phyloP scores from a whole-genome alignment of 75 land plant genomes.

The Sequoiadendron giganteum region DNA sequence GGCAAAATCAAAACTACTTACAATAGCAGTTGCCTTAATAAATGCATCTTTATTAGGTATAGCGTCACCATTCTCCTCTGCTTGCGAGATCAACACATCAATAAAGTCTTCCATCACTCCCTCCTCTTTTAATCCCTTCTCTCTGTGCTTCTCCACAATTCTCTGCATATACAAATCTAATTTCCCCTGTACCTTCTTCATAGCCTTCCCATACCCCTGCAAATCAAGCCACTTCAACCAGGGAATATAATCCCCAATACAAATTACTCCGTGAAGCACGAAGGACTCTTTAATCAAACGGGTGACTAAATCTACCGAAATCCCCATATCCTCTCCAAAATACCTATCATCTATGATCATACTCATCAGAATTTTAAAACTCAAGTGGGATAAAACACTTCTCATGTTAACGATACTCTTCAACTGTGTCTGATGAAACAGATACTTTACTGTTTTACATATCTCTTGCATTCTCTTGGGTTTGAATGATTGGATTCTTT shows the following conservation, averaged over 20 bases:
- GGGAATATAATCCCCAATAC: slow-evolving; percentile 28
- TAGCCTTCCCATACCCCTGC: slow-evolving; percentile 8
- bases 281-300: neutral
- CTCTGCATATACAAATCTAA: neutral
- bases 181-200: neutral
- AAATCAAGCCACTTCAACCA: slow-evolving; percentile 28
- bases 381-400: neutral
- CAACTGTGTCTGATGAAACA: neutral
- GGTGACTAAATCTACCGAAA: neutral
- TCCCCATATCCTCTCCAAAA: neutral
- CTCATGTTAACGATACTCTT: neutral
- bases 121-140: neutral
- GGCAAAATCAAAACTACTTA: neutral
- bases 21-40: neutral
- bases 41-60: neutral
- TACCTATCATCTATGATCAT: neutral
- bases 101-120: neutral
- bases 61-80: neutral
- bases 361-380: neutral
- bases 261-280: slow-evolving; percentile 2
- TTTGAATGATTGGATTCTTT: slow-evolving; percentile 18
- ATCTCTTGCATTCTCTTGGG: neutral
- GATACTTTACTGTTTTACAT: neutral
- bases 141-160: neutral
- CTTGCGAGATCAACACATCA: neutral